Evolutionary conservation across 2,329 filamentous ascomycete genomes (phyloP).

Genomic region (Fusarium circinatum): DNA sequence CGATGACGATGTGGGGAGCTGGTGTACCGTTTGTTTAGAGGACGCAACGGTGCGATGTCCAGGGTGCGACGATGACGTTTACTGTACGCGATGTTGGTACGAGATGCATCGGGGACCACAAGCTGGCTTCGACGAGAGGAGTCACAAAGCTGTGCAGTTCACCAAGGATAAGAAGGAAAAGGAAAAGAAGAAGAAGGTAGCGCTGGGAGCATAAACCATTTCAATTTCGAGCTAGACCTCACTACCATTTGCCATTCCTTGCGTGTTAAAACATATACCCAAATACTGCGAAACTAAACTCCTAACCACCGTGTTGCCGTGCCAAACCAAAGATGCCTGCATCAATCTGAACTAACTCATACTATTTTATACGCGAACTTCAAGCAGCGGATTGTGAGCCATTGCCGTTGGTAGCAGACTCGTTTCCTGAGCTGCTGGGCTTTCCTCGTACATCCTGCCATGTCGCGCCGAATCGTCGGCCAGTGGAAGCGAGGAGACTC

Average conservation of each 20-base stretch:
- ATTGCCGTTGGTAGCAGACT: conserved; percentile 22
- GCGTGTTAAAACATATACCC: conserved; percentile 27
- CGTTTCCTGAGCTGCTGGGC: conserved; percentile 33
- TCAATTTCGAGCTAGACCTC: conserved; percentile 25
- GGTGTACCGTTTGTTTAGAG: conserved; percentile 86
- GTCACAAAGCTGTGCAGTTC: conserved; percentile 74
- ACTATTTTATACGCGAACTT: conserved; percentile 1
- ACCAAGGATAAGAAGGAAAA: conserved; percentile 51
- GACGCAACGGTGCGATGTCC: conserved; percentile 78
- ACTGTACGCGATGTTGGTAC: conserved; percentile 82
- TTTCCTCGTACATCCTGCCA: conserved; percentile 87
- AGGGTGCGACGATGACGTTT: conserved; percentile 77
- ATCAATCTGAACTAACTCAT: neutral
- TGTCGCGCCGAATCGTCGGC: conserved; percentile 82
- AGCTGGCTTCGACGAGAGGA: conserved; percentile 76
- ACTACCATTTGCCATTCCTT: conserved; percentile 2
- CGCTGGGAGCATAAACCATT: conserved; percentile 49
- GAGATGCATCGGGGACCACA: conserved; percentile 79
- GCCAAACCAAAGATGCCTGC: conserved; percentile 10
- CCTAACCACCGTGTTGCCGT: conserved; percentile 14
- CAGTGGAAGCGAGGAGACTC: conserved; percentile 84
- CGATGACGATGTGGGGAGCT: conserved; percentile 78
- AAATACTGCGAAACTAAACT: conserved; percentile 16
- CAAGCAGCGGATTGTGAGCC: conserved; percentile 34
- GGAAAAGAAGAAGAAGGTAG: conserved; percentile 49